Percentiles rank a stretch among this genome's conserved stretches.
Conservation (phyloP, 352 stramenopile genomes). For the Globisporangium lucens region DNA sequence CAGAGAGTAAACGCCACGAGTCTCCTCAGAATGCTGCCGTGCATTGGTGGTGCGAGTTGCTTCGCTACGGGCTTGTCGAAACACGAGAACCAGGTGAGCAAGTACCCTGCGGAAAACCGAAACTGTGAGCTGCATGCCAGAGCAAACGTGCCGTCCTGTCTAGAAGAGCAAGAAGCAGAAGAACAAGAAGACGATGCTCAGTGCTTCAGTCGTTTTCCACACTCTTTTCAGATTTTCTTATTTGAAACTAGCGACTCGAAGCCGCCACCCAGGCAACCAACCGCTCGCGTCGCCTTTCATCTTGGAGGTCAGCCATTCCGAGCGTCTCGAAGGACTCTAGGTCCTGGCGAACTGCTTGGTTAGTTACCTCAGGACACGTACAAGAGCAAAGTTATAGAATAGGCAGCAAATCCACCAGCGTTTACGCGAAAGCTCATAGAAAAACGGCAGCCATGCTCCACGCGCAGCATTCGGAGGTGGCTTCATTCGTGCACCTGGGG, state of each 20-base stretch:
- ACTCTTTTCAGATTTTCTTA: not conserved
- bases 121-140: no score
- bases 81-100: no score
- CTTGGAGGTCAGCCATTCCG: no score
- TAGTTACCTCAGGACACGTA: no score
- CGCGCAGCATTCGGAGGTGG: not conserved
- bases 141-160: not conserved
- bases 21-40: not conserved
- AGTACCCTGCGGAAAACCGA: no score
- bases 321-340: not conserved
- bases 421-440: not conserved
- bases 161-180: not conserved
- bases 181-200: no score
- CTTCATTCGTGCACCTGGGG: not conserved
- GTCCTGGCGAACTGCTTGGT: no score
- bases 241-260: not conserved
- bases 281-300: not conserved
- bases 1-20: not conserved
- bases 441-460: not conserved
- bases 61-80: not conserved
- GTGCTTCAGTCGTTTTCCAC: not conserved
- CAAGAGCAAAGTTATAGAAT: not conserved
- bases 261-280: not conserved
- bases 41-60: not conserved
- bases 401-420: not conserved